Evolutionary conservation across 2,329 filamentous ascomycete species (phyloP), one percentile per base, ranked within the genome.

Genomic region (Monosporascus sp.): DNA sequence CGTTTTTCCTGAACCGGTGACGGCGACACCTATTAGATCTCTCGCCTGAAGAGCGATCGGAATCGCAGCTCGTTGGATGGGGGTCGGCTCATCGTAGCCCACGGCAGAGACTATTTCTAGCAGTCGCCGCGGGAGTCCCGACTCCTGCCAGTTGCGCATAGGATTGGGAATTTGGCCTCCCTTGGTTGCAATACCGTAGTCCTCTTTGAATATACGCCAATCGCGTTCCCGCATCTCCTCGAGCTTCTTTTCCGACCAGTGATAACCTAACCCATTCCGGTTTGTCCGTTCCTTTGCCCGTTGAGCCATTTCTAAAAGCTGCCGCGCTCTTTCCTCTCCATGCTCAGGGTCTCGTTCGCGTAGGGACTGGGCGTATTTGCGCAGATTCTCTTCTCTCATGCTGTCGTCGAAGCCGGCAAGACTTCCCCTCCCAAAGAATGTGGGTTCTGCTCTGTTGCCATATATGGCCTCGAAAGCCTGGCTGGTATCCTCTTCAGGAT

Each of bases 191-290:
- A 99, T 99, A 63, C 94, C 95, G 75, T 96, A 97, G 72, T 99
- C 92, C 71, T 97, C 94, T 74, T 97, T 99, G 84, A 99, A 97
- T 63, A 99, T 97, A 68, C 94, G 89, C 94, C 94, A 99, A 72
- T 99, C 94, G 69, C 94, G 82, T 73, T 97, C 92, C 58, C 91
- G 89, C 94, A 99, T 99, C 64, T 96, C 89, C 16, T 89, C 85
- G 58, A 97, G 76, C 57, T 80, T 82, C 83, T 99, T 99, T 68
- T 97, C 90, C 52, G 89, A 91, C 94, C 94, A 99, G 72, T 96
- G 91, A 70, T 92, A 92, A 63, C 95, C 92, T 53, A 96, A 78
- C 37, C 86, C 87, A 58, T 87, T 90, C 57, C 88, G 82, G 56
- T 80, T 78, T 11, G 85, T 84, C 58, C 88, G 84, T 65, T 95